Evolutionary conservation across 768 basidiomycete genomes (phyloP), one percentile per base, ranked within the genome.

Genomic region (Macrolepiota albuminosa): DNA sequence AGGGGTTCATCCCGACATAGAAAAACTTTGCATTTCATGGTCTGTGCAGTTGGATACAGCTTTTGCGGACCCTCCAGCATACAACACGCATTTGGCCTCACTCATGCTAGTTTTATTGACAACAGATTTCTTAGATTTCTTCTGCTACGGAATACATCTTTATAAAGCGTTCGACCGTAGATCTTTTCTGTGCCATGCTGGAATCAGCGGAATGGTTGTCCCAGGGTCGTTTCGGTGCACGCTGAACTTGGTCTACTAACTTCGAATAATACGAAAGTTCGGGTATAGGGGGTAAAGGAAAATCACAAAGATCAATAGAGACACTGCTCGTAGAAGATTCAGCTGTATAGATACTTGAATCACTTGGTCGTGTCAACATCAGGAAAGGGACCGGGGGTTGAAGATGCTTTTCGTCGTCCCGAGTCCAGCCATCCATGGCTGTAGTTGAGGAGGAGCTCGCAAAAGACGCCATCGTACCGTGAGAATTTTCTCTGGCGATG

Each of bases 221-320:
- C 65, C 63, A 65, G 11, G 59, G 59, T 42, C 53, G 63, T 53
- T 56, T 69, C 51, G 54, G 61, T 24, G 50, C 54, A 50, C 26
- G 54, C 16, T 59, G 59, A 29, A 64, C 57, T 48, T 54, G 59
- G 60, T 65, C 63, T 21, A 64, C 56, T 59, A 67, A 59, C 48
- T 63, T 66, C 18, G 58, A 52, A 39, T 61, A 64, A 49, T 64
- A 63, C 29, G 63, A 53, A 4, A 61, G 62, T 29, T 68, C 47
- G 34, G 63, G 63, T 39, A 59, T 55, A 29, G 78, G 81, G 1
- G 81, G 80, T 2, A 73, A 64, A 16, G 81, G 81, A 66, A 83
- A 83, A 53, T 79, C 76, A 62, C 74, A 71, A 51, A 83, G 68
- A 60, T 79, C 71, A 24, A 81, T 67, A 0, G 75, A 75, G n/a